A percentile compares a stretch with the other conserved stretches of the same genome.
Evolutionary conservation across 805 yeast genomes (phyloP).

Genomic region (Ogataea philodendri): DNA sequence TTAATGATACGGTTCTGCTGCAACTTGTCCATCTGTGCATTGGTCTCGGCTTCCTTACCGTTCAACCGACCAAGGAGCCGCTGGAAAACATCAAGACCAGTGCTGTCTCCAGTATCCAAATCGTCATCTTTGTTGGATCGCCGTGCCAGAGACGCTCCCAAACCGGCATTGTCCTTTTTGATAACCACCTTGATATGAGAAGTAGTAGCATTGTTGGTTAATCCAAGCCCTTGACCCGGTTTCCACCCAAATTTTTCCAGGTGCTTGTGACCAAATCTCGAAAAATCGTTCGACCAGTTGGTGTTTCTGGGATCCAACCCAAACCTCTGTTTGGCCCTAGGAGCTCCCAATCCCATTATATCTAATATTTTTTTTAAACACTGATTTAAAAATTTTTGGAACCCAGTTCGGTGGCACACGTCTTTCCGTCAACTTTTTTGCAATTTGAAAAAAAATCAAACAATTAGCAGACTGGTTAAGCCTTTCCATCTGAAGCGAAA

Average conservation of each 20-base stretch:
- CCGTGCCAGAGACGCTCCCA: constrained; percentile 75
- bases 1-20: constrained; percentile 68
- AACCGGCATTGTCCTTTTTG: constrained; percentile 80
- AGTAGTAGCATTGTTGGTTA: constrained; percentile 62
- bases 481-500: background rate
- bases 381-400: constrained; percentile 2
- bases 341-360: constrained; percentile 78
- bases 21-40: constrained; percentile 64
- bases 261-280: constrained; percentile 85
- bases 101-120: constrained; percentile 77
- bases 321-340: constrained; percentile 75
- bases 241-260: constrained; percentile 84
- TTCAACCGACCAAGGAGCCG: constrained; percentile 83
- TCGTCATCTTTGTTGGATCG: constrained; percentile 54
- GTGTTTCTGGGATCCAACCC: constrained; percentile 94
- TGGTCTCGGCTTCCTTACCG: constrained; percentile 72
- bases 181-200: constrained; percentile 79
- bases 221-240: constrained; percentile 88
- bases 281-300: constrained; percentile 84
- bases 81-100: constrained; percentile 92
- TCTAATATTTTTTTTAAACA: constrained; percentile 5
- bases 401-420: background rate
- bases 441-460: constrained; percentile 5
- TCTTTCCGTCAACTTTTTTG: constrained; percentile 6
- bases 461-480: constrained; percentile 3